Evolutionary conservation across 1,139 yeast species (phyloP), one percentile per base, ranked within the genome.

Genomic region (Geotrichum candidum): DNA sequence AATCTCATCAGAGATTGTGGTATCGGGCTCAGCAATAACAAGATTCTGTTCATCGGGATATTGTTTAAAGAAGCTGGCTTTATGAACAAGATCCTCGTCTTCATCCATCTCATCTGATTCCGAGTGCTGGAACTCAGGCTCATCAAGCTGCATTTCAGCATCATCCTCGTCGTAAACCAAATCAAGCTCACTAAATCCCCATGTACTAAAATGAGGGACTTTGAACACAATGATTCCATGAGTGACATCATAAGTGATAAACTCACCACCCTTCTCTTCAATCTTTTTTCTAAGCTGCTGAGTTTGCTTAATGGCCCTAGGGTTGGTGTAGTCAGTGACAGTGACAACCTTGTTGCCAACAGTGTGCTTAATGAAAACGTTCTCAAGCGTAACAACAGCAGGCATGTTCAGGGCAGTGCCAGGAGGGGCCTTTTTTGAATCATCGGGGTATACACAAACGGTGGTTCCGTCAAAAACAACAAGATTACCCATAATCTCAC

Each of bases 131-230:
- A 15, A 18, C 5, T 38, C 53, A 46, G 22, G 27, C 33, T 38
- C 33, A 31, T 22, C 53, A 46, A 23, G 33, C 7, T n/a, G 33
- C 27, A 29, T 46, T 11, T 56, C 54, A 41, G 23, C 53, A 33
- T 59, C 66, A 4, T 67, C 53, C 54, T 76, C 75, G 62, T 73
- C 81, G 50, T 83, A 84, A 7, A 79, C 83, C 63, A 84, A 87
- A 53, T 82, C 85, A 33, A 85, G 88, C 63, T 87, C 91, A 25
- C 87, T 81, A 56, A 94, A 76, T 2, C 98, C 98, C 97, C 97
- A 94, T 6, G 88, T 83, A 76, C 97, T 90, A 70, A 94, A 94
- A 76, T 94, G 99, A 66, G 88, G 85, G 1, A 94, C 98, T 68
- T 80, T 83, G 74, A 90, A 91, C 0, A 88, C 85, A 91, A 94